A percentile compares a stretch with the other conserved stretches of the same genome.
These are phyloP conservation scores for Suillus clintonianus DNA, from an alignment of 768 basidiomycete genomes.

Conservation along the genomic window DNA sequence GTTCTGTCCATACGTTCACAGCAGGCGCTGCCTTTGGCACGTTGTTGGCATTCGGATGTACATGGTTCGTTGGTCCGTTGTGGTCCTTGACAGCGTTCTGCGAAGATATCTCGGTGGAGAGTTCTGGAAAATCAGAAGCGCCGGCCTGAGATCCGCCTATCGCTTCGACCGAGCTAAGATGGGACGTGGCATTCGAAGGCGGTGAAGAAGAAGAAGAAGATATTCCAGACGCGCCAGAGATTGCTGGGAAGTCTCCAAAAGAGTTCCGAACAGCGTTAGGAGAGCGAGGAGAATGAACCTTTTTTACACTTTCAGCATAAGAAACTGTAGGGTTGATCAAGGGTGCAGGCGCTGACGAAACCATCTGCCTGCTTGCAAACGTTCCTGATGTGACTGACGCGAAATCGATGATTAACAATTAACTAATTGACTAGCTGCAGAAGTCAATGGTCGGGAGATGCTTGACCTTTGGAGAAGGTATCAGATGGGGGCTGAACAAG, in stretches of 20 bases:
- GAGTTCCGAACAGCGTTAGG: slow-evolving; percentile 11
- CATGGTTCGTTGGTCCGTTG: background rate
- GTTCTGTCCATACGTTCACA: slow-evolving; percentile 45
- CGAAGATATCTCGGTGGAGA: background rate
- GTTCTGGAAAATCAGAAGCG: slow-evolving; percentile 3
- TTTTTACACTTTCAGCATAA: slow-evolving; percentile 58
- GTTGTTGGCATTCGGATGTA: slow-evolving; percentile 9
- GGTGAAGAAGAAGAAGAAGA: slow-evolving; percentile 13
- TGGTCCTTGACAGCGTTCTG: background rate
- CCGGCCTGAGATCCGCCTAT: background rate
- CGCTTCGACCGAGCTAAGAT: background rate
- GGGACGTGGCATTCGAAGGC: background rate
- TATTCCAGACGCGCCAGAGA: slow-evolving; percentile 1
- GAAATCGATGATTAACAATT: background rate
- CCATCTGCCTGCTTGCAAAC: slow-evolving; percentile 19
- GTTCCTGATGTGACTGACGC: background rate
- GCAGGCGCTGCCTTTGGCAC: slow-evolving; percentile 19
- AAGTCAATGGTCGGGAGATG: background rate
- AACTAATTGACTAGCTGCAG: background rate
- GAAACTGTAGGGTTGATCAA: slow-evolving; percentile 47
- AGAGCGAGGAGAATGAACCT: slow-evolving; percentile 41
- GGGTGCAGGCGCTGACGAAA: slow-evolving; percentile 29
- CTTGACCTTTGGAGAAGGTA: background rate
- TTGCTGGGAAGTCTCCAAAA: slow-evolving; percentile 6
- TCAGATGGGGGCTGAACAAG: background rate